Evolutionary conservation across 139 green algal species (phyloP).

Genomic region (Chlorella ohadii): DNA sequence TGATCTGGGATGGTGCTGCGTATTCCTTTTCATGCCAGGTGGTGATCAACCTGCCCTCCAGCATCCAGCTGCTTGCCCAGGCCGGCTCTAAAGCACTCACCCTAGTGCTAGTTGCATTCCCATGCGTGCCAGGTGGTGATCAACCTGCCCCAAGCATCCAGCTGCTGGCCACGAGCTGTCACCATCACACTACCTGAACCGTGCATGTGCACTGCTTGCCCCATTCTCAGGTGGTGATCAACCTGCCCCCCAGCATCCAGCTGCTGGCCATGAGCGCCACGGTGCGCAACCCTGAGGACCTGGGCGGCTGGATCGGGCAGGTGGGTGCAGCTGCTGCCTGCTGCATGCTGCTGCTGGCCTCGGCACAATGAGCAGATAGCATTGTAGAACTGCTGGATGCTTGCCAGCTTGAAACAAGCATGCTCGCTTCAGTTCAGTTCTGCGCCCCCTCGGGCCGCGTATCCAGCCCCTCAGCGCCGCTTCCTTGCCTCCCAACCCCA

Average conservation of each 20-base stretch:
- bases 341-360: too few relatives aligned
- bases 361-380: too few relatives aligned
- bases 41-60: conserved; percentile 95
- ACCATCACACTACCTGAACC: conserved; percentile 93
- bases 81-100: too few relatives aligned
- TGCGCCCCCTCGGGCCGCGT: too few relatives aligned
- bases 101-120: too few relatives aligned
- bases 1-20: too few relatives aligned
- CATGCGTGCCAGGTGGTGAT: too few relatives aligned
- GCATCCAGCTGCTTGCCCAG: too few relatives aligned
- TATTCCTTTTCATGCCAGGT: too few relatives aligned
- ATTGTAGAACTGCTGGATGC: too few relatives aligned
- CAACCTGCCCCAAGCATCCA: conserved; percentile 91
- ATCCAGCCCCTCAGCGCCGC: background rate
- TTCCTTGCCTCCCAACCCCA: background rate
- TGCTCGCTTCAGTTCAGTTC: too few relatives aligned
- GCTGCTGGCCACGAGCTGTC: conserved; percentile 93
- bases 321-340: conserved; percentile 44
- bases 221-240: conserved; percentile 89
- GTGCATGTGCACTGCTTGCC: conserved; percentile 57
- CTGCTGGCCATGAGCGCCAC: conserved; percentile 96
- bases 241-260: conserved; percentile 88
- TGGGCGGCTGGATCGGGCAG: conserved; percentile 93
- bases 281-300: conserved; percentile 92
- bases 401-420: too few relatives aligned